Conservation (phyloP, 2,329 filamentous ascomycete species). For the Colletotrichum liaoningense region DNA sequence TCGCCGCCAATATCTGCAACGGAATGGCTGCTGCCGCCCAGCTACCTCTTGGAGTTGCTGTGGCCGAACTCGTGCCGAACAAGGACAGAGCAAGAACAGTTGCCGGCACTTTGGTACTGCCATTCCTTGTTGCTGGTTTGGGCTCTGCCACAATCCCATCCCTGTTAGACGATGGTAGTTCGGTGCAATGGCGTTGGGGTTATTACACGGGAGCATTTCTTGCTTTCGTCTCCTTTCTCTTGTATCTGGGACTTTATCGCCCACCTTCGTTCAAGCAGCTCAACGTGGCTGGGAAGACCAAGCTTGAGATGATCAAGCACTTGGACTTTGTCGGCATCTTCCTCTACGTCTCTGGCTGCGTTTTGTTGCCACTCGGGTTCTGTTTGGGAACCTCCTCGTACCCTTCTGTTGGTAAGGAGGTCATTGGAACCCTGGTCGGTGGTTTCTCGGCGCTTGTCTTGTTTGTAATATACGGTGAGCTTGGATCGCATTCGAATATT, state of each 20-base stretch:
- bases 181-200: constrained; percentile 58
- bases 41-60: constrained; percentile 53
- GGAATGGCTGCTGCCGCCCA: constrained; percentile 53
- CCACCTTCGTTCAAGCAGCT: constrained; percentile 58
- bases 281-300: constrained; percentile 50
- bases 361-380: constrained; percentile 37
- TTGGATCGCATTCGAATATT: too few relatives aligned
- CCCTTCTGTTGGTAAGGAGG: constrained; percentile 35
- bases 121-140: constrained; percentile 50
- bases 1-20: constrained; percentile 50
- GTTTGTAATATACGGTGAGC: constrained; percentile 12
- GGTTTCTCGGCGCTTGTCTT: not conserved
- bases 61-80: constrained; percentile 58
- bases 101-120: constrained; percentile 54
- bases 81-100: constrained; percentile 50
- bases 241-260: constrained; percentile 58
- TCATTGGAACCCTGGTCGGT: constrained; percentile 43
- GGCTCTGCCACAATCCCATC: not conserved
- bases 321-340: constrained; percentile 59
- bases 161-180: constrained; percentile 49
- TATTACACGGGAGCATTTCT: constrained; percentile 61
- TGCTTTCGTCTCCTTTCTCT: constrained; percentile 49
- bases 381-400: not conserved
- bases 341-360: constrained; percentile 53
- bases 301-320: constrained; percentile 51